Evolutionary conservation across 2,329 filamentous ascomycete species (phyloP).

Genomic region (Dichotomopilus funicola): DNA sequence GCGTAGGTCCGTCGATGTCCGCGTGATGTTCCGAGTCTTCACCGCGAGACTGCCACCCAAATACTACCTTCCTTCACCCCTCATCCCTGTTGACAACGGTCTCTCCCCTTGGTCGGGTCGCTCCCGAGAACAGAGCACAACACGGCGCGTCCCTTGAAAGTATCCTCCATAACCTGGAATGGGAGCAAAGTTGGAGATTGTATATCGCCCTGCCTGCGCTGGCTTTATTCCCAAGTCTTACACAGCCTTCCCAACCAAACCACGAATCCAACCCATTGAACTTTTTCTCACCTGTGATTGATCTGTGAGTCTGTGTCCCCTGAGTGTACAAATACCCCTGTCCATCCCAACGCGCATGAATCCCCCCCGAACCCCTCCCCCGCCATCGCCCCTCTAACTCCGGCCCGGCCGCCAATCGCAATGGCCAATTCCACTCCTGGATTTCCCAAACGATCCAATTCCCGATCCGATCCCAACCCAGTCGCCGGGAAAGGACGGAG

Average conservation of each 20-base stretch:
- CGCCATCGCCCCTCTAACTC: not conserved
- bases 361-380: too few relatives aligned
- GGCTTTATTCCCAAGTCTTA: too few relatives aligned
- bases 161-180: too few relatives aligned
- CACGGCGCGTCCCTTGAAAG: too few relatives aligned
- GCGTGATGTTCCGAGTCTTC: slow-evolving; percentile 2
- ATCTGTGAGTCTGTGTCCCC: too few relatives aligned
- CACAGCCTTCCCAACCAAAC: too few relatives aligned
- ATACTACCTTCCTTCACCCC: not conserved
- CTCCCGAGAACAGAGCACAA: not conserved
- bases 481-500: slow-evolving; percentile 16
- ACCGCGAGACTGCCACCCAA: not conserved
- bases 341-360: too few relatives aligned
- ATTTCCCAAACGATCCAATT: not conserved
- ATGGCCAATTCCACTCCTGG: slow-evolving; percentile 2
- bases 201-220: too few relatives aligned
- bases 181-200: too few relatives aligned
- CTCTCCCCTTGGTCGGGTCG: not conserved
- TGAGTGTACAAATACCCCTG: too few relatives aligned
- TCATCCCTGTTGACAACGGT: not conserved
- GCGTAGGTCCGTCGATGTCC: not conserved
- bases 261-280: too few relatives aligned
- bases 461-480: slow-evolving; percentile 7
- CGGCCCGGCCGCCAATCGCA: not conserved
- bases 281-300: too few relatives aligned